phyloP scores from a whole-genome alignment of 2,329 filamentous ascomycete species.

The Annulohypoxylon truncatum region DNA sequence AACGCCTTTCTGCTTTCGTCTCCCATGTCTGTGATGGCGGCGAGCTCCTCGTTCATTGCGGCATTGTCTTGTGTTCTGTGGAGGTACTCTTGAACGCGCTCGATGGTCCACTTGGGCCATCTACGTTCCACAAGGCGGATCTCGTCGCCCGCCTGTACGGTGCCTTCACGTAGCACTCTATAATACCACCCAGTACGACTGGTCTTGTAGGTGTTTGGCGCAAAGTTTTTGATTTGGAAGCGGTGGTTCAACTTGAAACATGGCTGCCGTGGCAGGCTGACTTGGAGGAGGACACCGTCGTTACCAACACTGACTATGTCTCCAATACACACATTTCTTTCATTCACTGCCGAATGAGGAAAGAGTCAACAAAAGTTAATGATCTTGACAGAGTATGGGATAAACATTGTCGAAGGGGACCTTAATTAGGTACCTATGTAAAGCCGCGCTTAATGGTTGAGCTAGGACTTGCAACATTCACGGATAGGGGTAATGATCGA shows the following conservation, averaged over 20 bases:
- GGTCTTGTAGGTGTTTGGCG: constrained; percentile 65
- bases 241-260: constrained; percentile 78
- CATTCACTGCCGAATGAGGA: constrained; percentile 58
- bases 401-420: too few relatives aligned
- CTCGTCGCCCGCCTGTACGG: constrained; percentile 66
- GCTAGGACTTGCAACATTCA: not conserved
- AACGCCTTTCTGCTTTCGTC: constrained; percentile 63
- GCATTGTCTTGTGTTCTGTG: constrained; percentile 64
- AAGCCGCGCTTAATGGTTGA: not conserved
- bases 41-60: constrained; percentile 64
- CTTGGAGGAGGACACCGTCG: constrained; percentile 64
- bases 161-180: constrained; percentile 67
- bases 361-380: not conserved
- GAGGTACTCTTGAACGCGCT: constrained; percentile 71
- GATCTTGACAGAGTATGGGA: not conserved
- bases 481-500: constrained; percentile 23
- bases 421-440: not conserved
- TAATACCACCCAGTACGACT: constrained; percentile 76
- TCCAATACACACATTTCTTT: constrained; percentile 73
- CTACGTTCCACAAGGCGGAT: constrained; percentile 66
- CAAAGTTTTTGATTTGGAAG: constrained; percentile 72
- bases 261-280: constrained; percentile 71
- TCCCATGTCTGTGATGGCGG: constrained; percentile 62
- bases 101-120: constrained; percentile 71
- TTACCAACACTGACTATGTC: constrained; percentile 62